Base-by-base conservation (phyloP, 768 basidiomycete genomes). In the Lactarius hengduanensis region DNA sequence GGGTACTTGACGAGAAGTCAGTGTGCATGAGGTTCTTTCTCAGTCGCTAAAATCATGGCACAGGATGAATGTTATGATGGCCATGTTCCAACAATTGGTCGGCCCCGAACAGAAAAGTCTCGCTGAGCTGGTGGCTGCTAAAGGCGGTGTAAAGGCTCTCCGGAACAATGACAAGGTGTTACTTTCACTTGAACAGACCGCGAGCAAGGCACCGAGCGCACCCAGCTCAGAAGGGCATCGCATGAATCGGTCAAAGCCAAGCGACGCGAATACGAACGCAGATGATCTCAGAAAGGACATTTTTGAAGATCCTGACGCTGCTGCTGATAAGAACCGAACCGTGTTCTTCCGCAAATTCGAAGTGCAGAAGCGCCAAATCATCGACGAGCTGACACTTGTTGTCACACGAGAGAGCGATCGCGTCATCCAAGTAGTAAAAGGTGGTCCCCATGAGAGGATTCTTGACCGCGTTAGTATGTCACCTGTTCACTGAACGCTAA, bases 141-240 rank as follows among this genome's bases (percentile, higher is more conserved):
- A 71, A 30, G 76, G 76, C 2, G 75, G 74, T 15, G 40, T 66
- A 0, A 65, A 70, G 10, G 61, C 20, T 3, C 66, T 73, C 4
- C 60, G 67, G 54, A 65, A 71, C 43, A 57, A 71, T 59, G 67
- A 73, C 61, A 41, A 64, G 28, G 32, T 61, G n/a, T 57, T 73
- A 30, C 56, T 67, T 43, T 59, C 70, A 40, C 66, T 76, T 15
- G 69, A 70, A n/a, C 65, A 71, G 26, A 47, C 71, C 3, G 66
- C 70, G 38, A 47, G 40, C 8, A 67, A 71, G 30, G 32, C 20
- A 4, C 16, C 40, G 7, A 26, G 26, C n/a, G 13, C 32, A 28
- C 4, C 45, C 7, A 38, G 40, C 11, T 16, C 36, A 20, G 59
- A 68, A 28, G 47, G 47, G 1, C 8, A 6, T 16, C 36, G 60